phyloP scores from a whole-genome alignment of 2,329 filamentous ascomycete genomes.

The Drechslera avenae region DNA sequence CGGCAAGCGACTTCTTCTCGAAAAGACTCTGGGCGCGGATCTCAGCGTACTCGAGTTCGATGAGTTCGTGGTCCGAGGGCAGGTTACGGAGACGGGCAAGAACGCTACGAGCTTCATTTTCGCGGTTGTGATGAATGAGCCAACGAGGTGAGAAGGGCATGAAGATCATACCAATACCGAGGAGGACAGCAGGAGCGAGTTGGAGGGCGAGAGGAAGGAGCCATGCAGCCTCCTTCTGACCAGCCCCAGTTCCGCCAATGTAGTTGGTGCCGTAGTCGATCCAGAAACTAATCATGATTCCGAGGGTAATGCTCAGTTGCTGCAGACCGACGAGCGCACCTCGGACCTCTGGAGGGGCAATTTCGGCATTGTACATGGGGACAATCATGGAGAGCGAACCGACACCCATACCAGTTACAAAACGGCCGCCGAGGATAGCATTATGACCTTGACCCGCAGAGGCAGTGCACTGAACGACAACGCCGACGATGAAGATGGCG shows the following conservation, averaged over 20 bases:
- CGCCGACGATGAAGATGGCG: slow-evolving; percentile 70
- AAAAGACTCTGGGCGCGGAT: slow-evolving; percentile 79
- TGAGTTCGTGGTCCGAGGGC: slow-evolving; percentile 66
- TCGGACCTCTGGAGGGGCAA: slow-evolving; percentile 64
- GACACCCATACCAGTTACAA: slow-evolving; percentile 72
- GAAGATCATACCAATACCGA: slow-evolving; percentile 73
- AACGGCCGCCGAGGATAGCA: slow-evolving; percentile 71
- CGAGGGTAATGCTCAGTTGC: slow-evolving; percentile 64
- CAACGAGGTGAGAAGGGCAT: slow-evolving; percentile 81
- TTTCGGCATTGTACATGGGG: slow-evolving; percentile 55
- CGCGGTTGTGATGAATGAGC: slow-evolving; percentile 71
- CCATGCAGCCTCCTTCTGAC: slow-evolving; percentile 73
- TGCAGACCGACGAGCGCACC: slow-evolving; percentile 69
- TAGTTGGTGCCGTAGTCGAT: slow-evolving; percentile 48
- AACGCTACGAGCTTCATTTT: slow-evolving; percentile 67
- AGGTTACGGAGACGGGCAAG: slow-evolving; percentile 69
- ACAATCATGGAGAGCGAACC: slow-evolving; percentile 71
- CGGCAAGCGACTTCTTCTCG: slow-evolving; percentile 71
- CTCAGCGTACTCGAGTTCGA: slow-evolving; percentile 76
- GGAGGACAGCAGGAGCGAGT: slow-evolving; percentile 66
- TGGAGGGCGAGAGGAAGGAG: slow-evolving; percentile 73
- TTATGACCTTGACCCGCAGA: slow-evolving; percentile 58
- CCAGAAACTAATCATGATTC: slow-evolving; percentile 66
- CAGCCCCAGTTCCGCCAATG: slow-evolving; percentile 60
- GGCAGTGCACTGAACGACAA: slow-evolving; percentile 69